These are phyloP conservation scores for Eustoma russellianum DNA, from an alignment of 257 asterid genomes.

Conservation along the genomic window DNA sequence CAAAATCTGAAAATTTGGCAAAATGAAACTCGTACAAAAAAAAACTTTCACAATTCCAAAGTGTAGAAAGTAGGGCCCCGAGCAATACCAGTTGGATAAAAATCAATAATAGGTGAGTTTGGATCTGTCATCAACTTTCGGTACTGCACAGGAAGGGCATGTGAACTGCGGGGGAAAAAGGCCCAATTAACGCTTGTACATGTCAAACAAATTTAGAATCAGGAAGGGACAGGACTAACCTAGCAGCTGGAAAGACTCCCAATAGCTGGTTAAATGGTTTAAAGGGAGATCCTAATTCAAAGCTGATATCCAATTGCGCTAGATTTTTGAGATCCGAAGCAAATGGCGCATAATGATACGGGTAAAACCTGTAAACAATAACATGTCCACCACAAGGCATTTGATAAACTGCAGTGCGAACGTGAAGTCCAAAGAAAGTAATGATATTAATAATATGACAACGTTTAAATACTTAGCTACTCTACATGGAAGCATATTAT, in stretches of 20 bases:
- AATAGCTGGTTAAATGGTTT: conserved; percentile 91
- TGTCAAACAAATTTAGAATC: conserved; percentile 1
- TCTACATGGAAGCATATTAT: too few relatives aligned
- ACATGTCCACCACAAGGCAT: conserved; percentile 11
- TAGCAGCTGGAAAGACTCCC: conserved; percentile 98
- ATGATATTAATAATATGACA: too few relatives aligned
- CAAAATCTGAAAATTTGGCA: conserved; percentile 56
- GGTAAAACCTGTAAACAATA: conserved; percentile 71
- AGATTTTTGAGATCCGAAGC: conserved; percentile 94
- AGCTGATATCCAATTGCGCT: conserved; percentile 52
- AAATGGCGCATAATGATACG: conserved; percentile 96
- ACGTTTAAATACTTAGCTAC: too few relatives aligned
- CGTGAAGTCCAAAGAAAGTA: too few relatives aligned
- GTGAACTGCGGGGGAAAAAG: conserved; percentile 56
- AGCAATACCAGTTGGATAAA: conserved; percentile 77
- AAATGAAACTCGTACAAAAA: conserved; percentile 3
- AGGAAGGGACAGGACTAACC: conserved; percentile 33
- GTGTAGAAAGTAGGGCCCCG: background rate
- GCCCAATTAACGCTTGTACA: conserved; percentile 22
- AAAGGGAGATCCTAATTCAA: conserved; percentile 85
- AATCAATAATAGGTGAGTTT: conserved; percentile 82
- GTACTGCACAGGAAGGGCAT: conserved; percentile 83
- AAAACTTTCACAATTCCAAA: conserved; percentile 5
- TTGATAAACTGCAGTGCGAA: too few relatives aligned
- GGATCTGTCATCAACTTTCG: conserved; percentile 90